Evolutionary conservation across 2,329 filamentous ascomycete species (phyloP), one percentile per base, ranked within the genome.

Genomic region (Alternaria sp.): DNA sequence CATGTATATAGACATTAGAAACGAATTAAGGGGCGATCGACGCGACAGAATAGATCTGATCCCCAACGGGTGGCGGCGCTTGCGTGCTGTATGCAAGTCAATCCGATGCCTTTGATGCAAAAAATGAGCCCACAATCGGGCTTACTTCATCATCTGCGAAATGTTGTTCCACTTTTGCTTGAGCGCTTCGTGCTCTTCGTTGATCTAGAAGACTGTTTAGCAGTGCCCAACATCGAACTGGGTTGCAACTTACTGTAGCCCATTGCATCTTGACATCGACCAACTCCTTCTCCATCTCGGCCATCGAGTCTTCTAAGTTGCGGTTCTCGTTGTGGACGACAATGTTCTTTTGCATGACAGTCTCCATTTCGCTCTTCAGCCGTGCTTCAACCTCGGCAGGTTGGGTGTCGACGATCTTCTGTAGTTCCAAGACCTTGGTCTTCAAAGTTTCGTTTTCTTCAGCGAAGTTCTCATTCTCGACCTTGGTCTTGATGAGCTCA

Each of bases 311-410:
- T 81, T 97, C 94, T 70, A 99, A 83, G 61, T 86, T 88, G 64
- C 92, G 87, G 75, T 98, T 99, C 82, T 97, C 93, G 72, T 97
- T 94, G 75, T 98, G 94, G 8, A 98, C 94, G 74, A 96, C 93
- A 66, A 92, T 88, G 77, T 98, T 98, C 64, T 94, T 89, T 79
- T 93, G 90, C 91, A 98, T 96, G 73, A 98, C 89, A 57, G 92
- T 88, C 59, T 97, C 94, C 82, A 97, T 94, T 81, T 98, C 95
- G 11, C 87, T 87, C 78, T 92, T 89, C 81, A 97, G 88, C 57
- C 89, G 87, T 63, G 88, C 87, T 78, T 99, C 96, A 6, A 98
- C 89, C 79, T 98, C 94, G 45, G 89, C 89, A 0, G 95, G 94
- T 80, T 98, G 96, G 71, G 89, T 91, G 77, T 97, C 92, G 28